phyloP scores from a whole-genome alignment of 129 eudicot species.

The Oenanthe sinensis region DNA sequence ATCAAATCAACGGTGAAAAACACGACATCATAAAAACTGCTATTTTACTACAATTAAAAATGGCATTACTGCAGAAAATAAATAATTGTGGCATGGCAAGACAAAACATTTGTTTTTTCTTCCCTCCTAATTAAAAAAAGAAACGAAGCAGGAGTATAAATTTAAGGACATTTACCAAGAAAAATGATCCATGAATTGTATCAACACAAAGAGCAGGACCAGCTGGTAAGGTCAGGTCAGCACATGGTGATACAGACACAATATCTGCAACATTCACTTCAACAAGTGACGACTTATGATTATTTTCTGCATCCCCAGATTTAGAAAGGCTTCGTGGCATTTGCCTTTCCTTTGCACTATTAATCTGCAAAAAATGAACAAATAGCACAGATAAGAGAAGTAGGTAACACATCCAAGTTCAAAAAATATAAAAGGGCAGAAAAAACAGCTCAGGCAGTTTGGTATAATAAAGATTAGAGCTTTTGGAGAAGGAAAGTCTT shows the following conservation, averaged over 20 bases:
- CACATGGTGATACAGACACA: constrained; percentile 65
- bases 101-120: background rate
- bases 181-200: constrained; percentile 59
- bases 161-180: constrained; percentile 47
- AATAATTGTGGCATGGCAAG: background rate
- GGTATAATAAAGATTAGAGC: background rate
- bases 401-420: background rate
- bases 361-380: constrained; percentile 36
- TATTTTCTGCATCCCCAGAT: constrained; percentile 30
- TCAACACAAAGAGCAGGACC: constrained; percentile 79
- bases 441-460: background rate
- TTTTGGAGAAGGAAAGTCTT: background rate
- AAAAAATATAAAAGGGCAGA: background rate
- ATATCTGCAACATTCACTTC: constrained; percentile 55
- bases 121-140: background rate
- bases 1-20: background rate
- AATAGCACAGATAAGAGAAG: background rate
- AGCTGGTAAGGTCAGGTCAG: constrained; percentile 90
- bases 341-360: constrained; percentile 39
- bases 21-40: background rate
- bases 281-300: constrained; percentile 33
- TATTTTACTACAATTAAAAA: background rate
- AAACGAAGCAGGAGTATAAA: background rate
- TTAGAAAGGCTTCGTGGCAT: constrained; percentile 31
- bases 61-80: background rate